Conservation (phyloP, 805 yeast species). For the Metschnikowia aberdeeniae region DNA sequence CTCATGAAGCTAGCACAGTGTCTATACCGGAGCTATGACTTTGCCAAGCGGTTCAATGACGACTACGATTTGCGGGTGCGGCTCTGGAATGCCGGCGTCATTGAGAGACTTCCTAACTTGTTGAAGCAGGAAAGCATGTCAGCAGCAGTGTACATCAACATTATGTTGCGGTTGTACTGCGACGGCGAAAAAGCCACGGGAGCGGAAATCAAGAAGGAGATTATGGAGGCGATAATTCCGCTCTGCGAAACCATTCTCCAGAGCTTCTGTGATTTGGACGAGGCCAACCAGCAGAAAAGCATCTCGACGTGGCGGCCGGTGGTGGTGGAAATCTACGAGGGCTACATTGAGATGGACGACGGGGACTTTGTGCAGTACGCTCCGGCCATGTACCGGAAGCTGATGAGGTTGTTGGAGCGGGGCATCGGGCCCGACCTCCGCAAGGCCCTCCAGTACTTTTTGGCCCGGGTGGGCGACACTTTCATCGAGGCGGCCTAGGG, state of each 20-base stretch:
- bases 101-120: conserved; percentile 87
- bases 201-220: conserved; percentile 43
- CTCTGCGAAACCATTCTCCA: conserved; percentile 68
- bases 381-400: conserved; percentile 57
- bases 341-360: conserved; percentile 72
- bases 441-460: conserved; percentile 54
- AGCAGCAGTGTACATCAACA: conserved; percentile 78
- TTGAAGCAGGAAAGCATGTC: conserved; percentile 89
- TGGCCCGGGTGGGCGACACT: conserved; percentile 47
- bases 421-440: conserved; percentile 60
- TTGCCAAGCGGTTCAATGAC: conserved; percentile 83
- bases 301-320: conserved; percentile 89
- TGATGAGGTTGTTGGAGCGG: conserved; percentile 57
- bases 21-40: conserved; percentile 66
- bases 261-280: conserved; percentile 70
- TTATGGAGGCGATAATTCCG: conserved; percentile 53
- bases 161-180: conserved; percentile 75
- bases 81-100: conserved; percentile 86
- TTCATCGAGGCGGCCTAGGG: conserved; percentile 19
- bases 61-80: conserved; percentile 85
- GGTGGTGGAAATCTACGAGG: conserved; percentile 80
- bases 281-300: conserved; percentile 72
- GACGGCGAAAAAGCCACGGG: conserved; percentile 51
- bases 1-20: conserved; percentile 57
- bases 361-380: conserved; percentile 60